Percentiles rank a stretch among this genome's conserved stretches.
phyloP scores from a whole-genome alignment of 202 grass and related monocot species.

The Bolboschoenoplectus hybrid region DNA sequence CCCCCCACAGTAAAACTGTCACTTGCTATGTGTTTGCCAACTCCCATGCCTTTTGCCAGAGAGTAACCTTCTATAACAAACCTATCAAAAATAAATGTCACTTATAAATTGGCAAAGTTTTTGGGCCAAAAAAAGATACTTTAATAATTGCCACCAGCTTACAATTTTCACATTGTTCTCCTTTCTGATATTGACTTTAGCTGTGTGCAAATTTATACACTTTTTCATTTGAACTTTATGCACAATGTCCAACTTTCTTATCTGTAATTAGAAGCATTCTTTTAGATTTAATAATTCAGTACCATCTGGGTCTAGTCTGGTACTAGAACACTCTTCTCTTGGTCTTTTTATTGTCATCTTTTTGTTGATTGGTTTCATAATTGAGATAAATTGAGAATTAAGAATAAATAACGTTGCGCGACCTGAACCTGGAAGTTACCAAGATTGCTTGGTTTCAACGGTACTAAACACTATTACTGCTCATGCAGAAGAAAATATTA shows the following conservation, averaged over 20 bases:
- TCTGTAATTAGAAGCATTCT: not conserved
- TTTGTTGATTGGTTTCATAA: not conserved
- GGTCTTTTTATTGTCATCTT: not conserved
- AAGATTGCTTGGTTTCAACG: not conserved
- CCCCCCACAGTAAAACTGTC: conserved; percentile 91
- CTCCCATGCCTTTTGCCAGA: conserved; percentile 94
- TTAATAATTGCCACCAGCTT: not conserved
- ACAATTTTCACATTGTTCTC: not conserved
- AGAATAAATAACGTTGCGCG: not conserved
- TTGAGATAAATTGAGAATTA: not conserved
- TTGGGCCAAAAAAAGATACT: not conserved
- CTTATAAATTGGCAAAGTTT: not conserved
- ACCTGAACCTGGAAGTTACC: not conserved
- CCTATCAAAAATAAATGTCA: conserved; percentile 23
- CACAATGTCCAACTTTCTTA: not conserved
- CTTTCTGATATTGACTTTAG: not conserved
- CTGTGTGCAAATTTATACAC: not conserved
- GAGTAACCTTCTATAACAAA: conserved; percentile 99
- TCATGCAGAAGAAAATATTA: not conserved
- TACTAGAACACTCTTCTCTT: not conserved
- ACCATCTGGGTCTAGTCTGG: not conserved
- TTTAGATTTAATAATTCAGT: not conserved
- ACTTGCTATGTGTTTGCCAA: conserved; percentile 95
- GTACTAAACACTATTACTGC: not conserved
- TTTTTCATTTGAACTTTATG: conserved; percentile 16